These are phyloP conservation scores for Durusdinium trenchii DNA, from an alignment of 73 alveolate genomes.

Conservation along the genomic window DNA sequence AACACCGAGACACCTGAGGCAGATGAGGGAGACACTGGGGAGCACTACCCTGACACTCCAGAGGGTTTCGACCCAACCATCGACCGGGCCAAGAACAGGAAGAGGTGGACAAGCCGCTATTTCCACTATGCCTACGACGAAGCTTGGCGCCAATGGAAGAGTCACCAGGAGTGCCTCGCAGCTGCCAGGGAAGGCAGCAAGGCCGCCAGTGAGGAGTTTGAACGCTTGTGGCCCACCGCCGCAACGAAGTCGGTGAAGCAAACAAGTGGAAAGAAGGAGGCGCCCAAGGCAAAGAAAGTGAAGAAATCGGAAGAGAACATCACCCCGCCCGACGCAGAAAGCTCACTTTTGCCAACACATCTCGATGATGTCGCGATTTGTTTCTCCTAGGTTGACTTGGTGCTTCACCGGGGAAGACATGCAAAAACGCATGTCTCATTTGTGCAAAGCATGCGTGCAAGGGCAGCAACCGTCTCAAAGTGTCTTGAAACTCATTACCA, in stretches of 20 bases:
- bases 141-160: background rate
- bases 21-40: background rate
- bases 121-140: background rate
- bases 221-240: background rate
- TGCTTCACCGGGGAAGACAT: background rate
- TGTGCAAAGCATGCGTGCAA: conserved; percentile 3
- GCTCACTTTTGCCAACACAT: background rate
- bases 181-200: background rate
- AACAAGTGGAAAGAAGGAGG: background rate
- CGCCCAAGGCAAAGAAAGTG: background rate
- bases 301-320: background rate
- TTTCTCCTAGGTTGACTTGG: background rate
- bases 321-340: background rate
- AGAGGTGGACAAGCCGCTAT: background rate
- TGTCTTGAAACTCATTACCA: background rate
- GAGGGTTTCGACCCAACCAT: background rate
- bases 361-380: background rate
- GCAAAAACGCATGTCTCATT: background rate
- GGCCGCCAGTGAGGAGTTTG: background rate
- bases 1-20: too few relatives aligned
- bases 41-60: background rate
- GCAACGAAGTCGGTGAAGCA: background rate
- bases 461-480: conserved; percentile 3
- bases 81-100: background rate
- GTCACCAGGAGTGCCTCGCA: background rate